Conservation (phyloP, 305 asterid genomes). For the Fraxinus sp. region DNA sequence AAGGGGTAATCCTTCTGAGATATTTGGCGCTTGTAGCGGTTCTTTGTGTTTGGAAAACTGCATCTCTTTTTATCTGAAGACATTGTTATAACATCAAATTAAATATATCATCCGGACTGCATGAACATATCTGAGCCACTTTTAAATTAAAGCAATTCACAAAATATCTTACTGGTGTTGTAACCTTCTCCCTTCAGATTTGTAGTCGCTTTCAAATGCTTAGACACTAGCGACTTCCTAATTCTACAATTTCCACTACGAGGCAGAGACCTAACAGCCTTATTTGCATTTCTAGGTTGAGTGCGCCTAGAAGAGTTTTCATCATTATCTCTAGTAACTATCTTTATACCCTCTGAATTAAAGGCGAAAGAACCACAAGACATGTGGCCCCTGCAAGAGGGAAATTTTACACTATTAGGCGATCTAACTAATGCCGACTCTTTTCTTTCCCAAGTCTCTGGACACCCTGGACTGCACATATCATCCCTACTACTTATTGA, state of each 20-base stretch:
- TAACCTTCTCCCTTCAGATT: slow-evolving; percentile 40
- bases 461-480: slow-evolving; percentile 22
- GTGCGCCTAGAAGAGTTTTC: slow-evolving; percentile 57
- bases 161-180: slow-evolving; percentile 42
- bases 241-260: slow-evolving; percentile 37
- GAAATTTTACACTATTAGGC: slow-evolving; percentile 59
- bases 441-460: slow-evolving; percentile 32
- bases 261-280: slow-evolving; percentile 39
- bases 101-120: background rate
- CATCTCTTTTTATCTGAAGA: slow-evolving; percentile 42
- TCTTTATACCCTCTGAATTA: slow-evolving; percentile 65
- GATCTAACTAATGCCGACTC: slow-evolving; percentile 50
- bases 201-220: slow-evolving; percentile 18
- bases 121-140: background rate
- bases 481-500: slow-evolving; percentile 37
- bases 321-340: slow-evolving; percentile 76
- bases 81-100: slow-evolving; percentile 16
- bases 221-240: slow-evolving; percentile 32
- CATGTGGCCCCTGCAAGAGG: slow-evolving; percentile 40
- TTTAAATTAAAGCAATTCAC: background rate
- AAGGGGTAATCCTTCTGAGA: slow-evolving; percentile 81
- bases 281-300: slow-evolving; percentile 44
- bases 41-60: slow-evolving; percentile 47
- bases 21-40: slow-evolving; percentile 51
- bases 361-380: slow-evolving; percentile 49